Evolutionary conservation across 192 early-diverging fungal species (phyloP).

Genomic region (Fimicolochytrium jonesii): DNA sequence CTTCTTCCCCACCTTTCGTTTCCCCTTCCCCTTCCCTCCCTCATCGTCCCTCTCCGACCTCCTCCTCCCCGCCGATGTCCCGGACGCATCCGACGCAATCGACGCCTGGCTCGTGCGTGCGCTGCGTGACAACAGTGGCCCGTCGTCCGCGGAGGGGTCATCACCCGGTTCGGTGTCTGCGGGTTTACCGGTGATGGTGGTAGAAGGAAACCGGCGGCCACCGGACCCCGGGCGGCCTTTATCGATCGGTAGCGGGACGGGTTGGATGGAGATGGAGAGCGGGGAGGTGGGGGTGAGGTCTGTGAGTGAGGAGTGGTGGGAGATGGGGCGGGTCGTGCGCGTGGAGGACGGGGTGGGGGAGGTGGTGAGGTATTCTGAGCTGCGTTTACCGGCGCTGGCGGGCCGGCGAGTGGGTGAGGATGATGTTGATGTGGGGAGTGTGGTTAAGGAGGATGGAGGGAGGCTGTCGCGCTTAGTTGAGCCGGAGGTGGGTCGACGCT

Average conservation of each 20-base stretch:
- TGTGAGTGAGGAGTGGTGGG: neutral
- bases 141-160: no score
- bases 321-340: neutral
- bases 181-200: no score
- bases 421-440: no score
- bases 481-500: no score
- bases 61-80: neutral
- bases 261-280: neutral
- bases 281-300: neutral
- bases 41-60: conserved; percentile 4
- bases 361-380: neutral
- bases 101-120: neutral
- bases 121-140: conserved; percentile 4
- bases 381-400: no score
- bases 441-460: no score
- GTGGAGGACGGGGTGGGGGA: neutral
- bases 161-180: no score
- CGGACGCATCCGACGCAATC: conserved; percentile 10
- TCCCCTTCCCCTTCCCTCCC: neutral
- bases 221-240: conserved; percentile 14
- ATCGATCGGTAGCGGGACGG: conserved; percentile 2
- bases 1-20: conserved; percentile 3
- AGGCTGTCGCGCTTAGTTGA: no score
- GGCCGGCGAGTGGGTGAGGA: no score
- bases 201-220: neutral